Conservation (phyloP, 2,329 filamentous ascomycete genomes). For the Clonostachys rosea region DNA sequence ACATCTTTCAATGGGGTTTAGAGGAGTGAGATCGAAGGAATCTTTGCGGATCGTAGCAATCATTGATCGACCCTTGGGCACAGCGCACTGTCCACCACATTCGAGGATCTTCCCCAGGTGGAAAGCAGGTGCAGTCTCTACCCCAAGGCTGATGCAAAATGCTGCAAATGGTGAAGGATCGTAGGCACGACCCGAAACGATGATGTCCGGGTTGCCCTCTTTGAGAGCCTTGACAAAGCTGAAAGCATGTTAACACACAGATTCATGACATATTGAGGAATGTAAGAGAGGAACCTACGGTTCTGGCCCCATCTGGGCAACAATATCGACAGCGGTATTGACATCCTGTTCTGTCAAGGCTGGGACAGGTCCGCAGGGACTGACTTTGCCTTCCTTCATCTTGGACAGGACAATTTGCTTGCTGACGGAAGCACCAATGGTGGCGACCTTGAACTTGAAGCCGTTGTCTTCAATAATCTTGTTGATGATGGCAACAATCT, state of each 20-base stretch:
- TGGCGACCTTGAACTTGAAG: constrained; percentile 19
- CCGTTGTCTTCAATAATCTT: constrained; percentile 20
- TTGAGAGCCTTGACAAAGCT: constrained; percentile 8
- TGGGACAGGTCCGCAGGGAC: constrained; percentile 25
- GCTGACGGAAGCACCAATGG: constrained; percentile 24
- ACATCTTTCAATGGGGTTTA: constrained; percentile 30
- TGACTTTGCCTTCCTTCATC: constrained; percentile 14
- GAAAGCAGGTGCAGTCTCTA: constrained; percentile 23
- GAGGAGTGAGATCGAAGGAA: constrained; percentile 40
- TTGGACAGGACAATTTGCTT: constrained; percentile 16
- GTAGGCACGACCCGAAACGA: constrained; percentile 25
- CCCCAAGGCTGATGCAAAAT: constrained; percentile 23
- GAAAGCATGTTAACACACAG: too few species aligned
- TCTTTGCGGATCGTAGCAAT: constrained; percentile 30
- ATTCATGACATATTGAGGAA: constrained; percentile 5
- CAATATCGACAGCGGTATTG: constrained; percentile 9
- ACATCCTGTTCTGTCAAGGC: constrained; percentile 13
- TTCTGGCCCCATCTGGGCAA: constrained; percentile 14
- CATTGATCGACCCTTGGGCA: constrained; percentile 36
- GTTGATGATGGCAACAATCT: constrained; percentile 27
- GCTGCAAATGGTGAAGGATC: constrained; percentile 32
- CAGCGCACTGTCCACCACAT: constrained; percentile 39
- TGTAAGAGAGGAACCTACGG: constrained; percentile 6
- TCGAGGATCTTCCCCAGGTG: constrained; percentile 54
- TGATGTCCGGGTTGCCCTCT: constrained; percentile 14